phyloP scores from a whole-genome alignment of 2,329 filamentous ascomycete genomes.

The Elsinoe batatas region DNA sequence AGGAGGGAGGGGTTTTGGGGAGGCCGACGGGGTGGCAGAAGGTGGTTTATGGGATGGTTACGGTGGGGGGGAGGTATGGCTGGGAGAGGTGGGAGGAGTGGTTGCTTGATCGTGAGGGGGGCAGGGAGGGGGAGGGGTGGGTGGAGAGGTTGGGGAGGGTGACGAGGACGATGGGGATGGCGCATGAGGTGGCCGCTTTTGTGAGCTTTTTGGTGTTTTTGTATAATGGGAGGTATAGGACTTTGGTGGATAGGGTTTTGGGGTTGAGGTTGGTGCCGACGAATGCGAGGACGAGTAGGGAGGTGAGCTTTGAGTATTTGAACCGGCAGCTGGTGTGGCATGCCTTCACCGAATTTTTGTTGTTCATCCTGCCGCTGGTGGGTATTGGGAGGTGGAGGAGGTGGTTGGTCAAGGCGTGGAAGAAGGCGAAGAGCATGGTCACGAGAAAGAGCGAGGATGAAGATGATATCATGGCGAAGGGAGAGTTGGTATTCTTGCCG shows the following conservation, averaged over 20 bases:
- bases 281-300: slow-evolving; percentile 73
- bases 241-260: slow-evolving; percentile 74
- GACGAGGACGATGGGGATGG: slow-evolving; percentile 58
- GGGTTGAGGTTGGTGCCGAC: slow-evolving; percentile 77
- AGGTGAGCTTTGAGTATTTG: slow-evolving; percentile 95
- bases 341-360: slow-evolving; percentile 97
- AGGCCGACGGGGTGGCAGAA: slow-evolving; percentile 78
- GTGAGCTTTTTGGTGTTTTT: slow-evolving; percentile 84
- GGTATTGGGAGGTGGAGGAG: slow-evolving; percentile 87
- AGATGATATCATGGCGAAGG: slow-evolving; percentile 35
- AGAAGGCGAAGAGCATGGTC: slow-evolving; percentile 58
- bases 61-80: slow-evolving; percentile 76
- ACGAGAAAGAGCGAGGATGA: slow-evolving; percentile 42
- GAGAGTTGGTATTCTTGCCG: slow-evolving; percentile 72
- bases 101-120: slow-evolving; percentile 66
- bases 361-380: slow-evolving; percentile 93
- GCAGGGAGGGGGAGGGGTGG: slow-evolving; percentile 50
- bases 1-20: slow-evolving; percentile 29
- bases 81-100: slow-evolving; percentile 91
- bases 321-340: slow-evolving; percentile 98
- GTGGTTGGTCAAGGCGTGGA: slow-evolving; percentile 81
- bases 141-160: slow-evolving; percentile 53
- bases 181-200: slow-evolving; percentile 74
- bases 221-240: slow-evolving; percentile 82
- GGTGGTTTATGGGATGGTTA: slow-evolving; percentile 69